Base-by-base conservation (phyloP, 108 stramenopile genomes). In the Heterococcus sp. region DNA sequence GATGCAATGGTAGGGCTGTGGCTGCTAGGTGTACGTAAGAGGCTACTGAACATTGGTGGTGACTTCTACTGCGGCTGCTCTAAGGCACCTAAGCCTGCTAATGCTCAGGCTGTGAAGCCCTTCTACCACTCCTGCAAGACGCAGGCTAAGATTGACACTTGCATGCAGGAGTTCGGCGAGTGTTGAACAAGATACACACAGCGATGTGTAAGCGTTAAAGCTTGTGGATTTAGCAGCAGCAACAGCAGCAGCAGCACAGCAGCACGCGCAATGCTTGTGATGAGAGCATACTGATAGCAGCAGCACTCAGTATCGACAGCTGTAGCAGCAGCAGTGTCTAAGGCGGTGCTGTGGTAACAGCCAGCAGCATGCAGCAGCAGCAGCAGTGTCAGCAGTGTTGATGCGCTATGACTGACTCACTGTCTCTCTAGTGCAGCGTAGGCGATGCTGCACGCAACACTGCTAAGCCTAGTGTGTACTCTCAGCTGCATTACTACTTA, bases 91-190 rank as follows among this genome's bases (percentile, higher is more conserved):
- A 38, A 32, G 26, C 72, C 79, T 27, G 21, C 0, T 1, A 38
- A 73, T 1, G 40, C 39, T 4, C n/a, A n/a, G n/a, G n/a, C n/a
- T n/a, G n/a, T n/a, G n/a, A 5, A 39, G 21, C 64, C 79, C 1
- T 81, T 81, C 36, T 81, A 81, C 38, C 79, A 81, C 71, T 81
- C 73, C 65, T 81, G 79, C 72, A 81, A 81, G 58, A 81, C 69
- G 38, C 72, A 81, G 35, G 79, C 72, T 32, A 81, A 81, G n/a
- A 64, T 81, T 32, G 63, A 69, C 69, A 33, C 14, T 30, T 81
- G 79, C 31, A 31, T 81, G 72, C 65, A 27, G 1, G 40, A 73
- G 30, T 72, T 81, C 30, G 79, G 79, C 8, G 40, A 65, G 2
- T 81, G 79, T 32, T 81, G 65, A 65, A 30, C 46, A 21, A 21